These are phyloP conservation scores for Aureobasidium sp. DNA, from an alignment of 2,329 filamentous ascomycete species.

Conservation along the genomic window DNA sequence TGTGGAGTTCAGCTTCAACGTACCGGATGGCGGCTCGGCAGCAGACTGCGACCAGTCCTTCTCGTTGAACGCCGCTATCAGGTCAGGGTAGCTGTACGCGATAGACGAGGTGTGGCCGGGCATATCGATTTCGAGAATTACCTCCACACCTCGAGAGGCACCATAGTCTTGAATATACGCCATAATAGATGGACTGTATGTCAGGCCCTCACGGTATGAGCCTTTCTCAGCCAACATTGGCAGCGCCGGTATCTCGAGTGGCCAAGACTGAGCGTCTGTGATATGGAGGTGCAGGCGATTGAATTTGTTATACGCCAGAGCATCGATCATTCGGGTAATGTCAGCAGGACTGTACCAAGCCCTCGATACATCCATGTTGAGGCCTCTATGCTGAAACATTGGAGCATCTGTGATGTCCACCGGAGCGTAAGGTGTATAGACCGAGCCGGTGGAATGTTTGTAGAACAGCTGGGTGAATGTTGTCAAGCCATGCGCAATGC, in stretches of 20 bases:
- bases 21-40: constrained; percentile 51
- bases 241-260: constrained; percentile 68
- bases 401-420: constrained; percentile 66
- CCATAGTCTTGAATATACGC: constrained; percentile 64
- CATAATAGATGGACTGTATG: constrained; percentile 62
- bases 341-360: constrained; percentile 62
- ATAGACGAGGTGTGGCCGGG: constrained; percentile 71
- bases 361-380: constrained; percentile 72
- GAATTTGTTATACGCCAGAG: constrained; percentile 71
- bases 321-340: constrained; percentile 70
- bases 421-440: constrained; percentile 66
- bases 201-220: constrained; percentile 60
- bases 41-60: constrained; percentile 48
- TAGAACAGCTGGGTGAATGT: constrained; percentile 77
- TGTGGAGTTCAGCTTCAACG: constrained; percentile 68
- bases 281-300: constrained; percentile 75
- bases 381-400: constrained; percentile 66
- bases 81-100: constrained; percentile 59
- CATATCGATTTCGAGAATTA: constrained; percentile 73
- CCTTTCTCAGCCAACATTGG: constrained; percentile 66
- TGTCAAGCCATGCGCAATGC: constrained; percentile 65
- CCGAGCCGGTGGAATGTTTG: constrained; percentile 51
- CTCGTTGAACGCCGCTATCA: constrained; percentile 59
- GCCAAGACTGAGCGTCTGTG: constrained; percentile 81
- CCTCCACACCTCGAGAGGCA: constrained; percentile 58